Conservation (phyloP, 2,329 filamentous ascomycete species). For the Mycocentrospora acerina region DNA sequence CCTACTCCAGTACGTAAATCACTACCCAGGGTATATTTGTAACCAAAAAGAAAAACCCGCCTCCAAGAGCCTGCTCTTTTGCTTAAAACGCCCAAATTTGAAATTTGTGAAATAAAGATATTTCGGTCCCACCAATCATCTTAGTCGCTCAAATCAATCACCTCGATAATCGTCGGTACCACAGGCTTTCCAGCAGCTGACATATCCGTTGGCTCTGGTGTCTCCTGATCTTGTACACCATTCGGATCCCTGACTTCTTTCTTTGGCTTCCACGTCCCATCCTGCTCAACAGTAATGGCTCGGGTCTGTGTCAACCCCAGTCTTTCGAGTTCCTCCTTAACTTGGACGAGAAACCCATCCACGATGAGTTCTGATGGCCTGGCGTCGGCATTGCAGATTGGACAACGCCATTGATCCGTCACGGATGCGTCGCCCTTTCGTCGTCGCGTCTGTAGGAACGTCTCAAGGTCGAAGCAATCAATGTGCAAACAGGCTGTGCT, state of each 20-base stretch:
- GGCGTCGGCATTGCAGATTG: conserved; percentile 76
- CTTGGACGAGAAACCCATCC: conserved; percentile 70
- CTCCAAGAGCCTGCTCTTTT: too few species aligned
- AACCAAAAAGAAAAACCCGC: too few species aligned
- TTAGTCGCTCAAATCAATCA: too few species aligned
- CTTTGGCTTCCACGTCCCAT: conserved; percentile 67
- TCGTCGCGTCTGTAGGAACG: conserved; percentile 61
- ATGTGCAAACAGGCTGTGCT: conserved; percentile 70
- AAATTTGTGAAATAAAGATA: too few species aligned
- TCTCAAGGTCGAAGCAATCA: conserved; percentile 88
- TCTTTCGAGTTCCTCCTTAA: conserved; percentile 58
- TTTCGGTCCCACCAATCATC: too few species aligned
- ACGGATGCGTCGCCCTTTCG: conserved; percentile 35
- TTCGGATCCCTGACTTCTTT: conserved; percentile 14
- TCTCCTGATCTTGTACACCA: conserved; percentile 13
- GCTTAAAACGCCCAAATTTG: too few species aligned
- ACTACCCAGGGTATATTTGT: too few species aligned
- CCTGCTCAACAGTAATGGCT: conserved; percentile 62
- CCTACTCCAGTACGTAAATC: too few species aligned
- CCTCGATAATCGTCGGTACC: too few species aligned
- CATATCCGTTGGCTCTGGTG: conserved; percentile 2
- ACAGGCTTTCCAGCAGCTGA: too few species aligned
- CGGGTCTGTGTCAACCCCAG: conserved; percentile 55
- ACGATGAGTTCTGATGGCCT: conserved; percentile 70
- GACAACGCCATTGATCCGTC: conserved; percentile 81